Evolutionary conservation across 305 asterid genomes (phyloP).

Genomic region (Ruellia speciosa): DNA sequence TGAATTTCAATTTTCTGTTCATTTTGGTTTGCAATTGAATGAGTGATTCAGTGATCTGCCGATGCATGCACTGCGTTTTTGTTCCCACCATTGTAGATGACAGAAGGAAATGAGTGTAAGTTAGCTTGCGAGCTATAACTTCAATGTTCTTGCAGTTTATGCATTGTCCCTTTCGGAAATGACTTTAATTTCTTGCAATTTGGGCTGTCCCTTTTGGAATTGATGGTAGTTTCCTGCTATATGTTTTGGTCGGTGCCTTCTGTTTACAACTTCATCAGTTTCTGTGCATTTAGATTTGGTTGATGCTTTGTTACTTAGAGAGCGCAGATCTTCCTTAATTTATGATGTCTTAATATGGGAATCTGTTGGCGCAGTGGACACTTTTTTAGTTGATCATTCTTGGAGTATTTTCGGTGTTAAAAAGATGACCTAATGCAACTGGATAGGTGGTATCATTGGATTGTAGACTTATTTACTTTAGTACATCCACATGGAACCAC

Average conservation of each 20-base stretch:
- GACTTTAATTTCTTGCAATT: no score
- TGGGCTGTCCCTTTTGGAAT: no score
- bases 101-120: slow-evolving; percentile 3
- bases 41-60: slow-evolving; percentile 13
- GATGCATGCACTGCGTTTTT: slow-evolving; percentile 15
- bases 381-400: slow-evolving; percentile 4
- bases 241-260: slow-evolving; percentile 12
- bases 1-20: neutral
- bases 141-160: slow-evolving; percentile 8
- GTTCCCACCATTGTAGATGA: slow-evolving; percentile 3
- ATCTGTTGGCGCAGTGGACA: neutral
- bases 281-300: neutral
- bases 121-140: slow-evolving; percentile 17
- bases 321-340: slow-evolving; percentile 2
- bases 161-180: neutral
- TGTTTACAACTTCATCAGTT: slow-evolving; percentile 5
- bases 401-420: neutral
- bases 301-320: neutral
- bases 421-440: neutral
- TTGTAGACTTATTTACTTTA: slow-evolving; percentile 1
- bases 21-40: slow-evolving; percentile 10
- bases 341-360: slow-evolving; percentile 17
- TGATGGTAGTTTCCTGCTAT: slow-evolving; percentile 6
- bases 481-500: neutral
- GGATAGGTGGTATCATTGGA: neutral